These are phyloP conservation scores for Mariannaea sp. DNA, from an alignment of 2,329 filamentous ascomycete genomes.

Conservation along the genomic window DNA sequence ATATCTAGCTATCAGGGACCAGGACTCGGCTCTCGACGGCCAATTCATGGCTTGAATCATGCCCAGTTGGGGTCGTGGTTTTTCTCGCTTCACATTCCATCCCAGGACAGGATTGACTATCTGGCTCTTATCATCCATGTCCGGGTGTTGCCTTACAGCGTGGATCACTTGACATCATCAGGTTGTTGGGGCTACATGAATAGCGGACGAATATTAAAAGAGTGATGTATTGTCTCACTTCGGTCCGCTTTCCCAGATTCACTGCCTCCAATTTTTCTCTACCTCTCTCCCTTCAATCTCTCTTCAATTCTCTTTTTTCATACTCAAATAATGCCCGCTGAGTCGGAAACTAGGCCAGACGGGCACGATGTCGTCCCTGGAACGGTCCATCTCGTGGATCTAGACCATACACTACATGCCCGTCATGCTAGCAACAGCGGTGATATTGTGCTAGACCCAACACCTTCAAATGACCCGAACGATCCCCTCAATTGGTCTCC, in stretches of 20 bases:
- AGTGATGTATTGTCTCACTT: not conserved
- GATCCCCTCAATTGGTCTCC: constrained; percentile 58
- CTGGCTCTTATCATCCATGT: not conserved
- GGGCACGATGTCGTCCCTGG: constrained; percentile 39
- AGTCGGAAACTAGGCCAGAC: constrained; percentile 1
- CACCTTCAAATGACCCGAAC: constrained; percentile 54
- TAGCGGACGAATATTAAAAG: not conserved
- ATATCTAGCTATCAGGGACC: no score
- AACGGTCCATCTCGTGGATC: constrained; percentile 48
- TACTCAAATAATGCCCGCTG: not conserved
- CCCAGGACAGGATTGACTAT: not conserved
- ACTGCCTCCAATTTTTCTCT: not conserved
- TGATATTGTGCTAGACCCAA: constrained; percentile 56
- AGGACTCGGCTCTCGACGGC: no score
- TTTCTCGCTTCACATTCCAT: not conserved
- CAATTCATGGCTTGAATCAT: not conserved
- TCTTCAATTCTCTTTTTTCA: not conserved
- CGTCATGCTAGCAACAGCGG: constrained; percentile 40
- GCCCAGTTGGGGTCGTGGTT: not conserved
- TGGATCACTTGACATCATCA: not conserved
- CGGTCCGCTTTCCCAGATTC: not conserved
- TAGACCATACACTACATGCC: constrained; percentile 41
- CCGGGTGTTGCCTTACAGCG: not conserved
- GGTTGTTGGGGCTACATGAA: not conserved
- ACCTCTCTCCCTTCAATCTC: not conserved